Evolutionary conservation across 1,139 yeast species (phyloP).

Genomic region (Yamadazyma triangularis): DNA sequence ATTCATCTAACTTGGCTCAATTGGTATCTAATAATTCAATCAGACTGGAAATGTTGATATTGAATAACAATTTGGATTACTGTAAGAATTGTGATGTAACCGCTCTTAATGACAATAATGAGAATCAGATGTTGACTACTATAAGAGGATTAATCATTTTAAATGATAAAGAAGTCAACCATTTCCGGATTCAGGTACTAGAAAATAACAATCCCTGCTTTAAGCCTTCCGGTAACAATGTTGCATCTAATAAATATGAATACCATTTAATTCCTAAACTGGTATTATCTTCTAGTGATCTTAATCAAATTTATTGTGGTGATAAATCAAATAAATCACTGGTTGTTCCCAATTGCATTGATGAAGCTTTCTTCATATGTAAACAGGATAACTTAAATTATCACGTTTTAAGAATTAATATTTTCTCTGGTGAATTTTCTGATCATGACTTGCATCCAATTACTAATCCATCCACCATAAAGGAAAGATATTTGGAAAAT

Average conservation of each 20-base stretch:
- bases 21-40: constrained; percentile 8
- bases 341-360: constrained; percentile 14
- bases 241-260: constrained; percentile 27
- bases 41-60: constrained; percentile 19
- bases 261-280: constrained; percentile 29
- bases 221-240: constrained; percentile 1
- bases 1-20: constrained; percentile 26
- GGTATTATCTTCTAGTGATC: constrained; percentile 24
- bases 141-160: constrained; percentile 31
- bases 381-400: constrained; percentile 2
- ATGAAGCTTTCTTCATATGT: constrained; percentile 29
- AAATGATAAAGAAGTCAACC: constrained; percentile 19
- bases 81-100: constrained; percentile 17
- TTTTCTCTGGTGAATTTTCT: constrained; percentile 29
- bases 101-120: no score
- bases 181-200: constrained; percentile 29
- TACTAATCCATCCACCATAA: constrained; percentile 22
- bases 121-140: constrained; percentile 21
- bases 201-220: constrained; percentile 14
- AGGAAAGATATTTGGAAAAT: constrained; percentile 24
- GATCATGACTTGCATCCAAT: constrained; percentile 14
- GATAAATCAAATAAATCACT: constrained; percentile 4
- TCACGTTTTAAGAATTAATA: constrained; percentile 31
- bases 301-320: constrained; percentile 10
- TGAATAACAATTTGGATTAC: constrained; percentile 32